phyloP scores from a whole-genome alignment of 148 eudicot genomes.

The Gaultheria prostrata region DNA sequence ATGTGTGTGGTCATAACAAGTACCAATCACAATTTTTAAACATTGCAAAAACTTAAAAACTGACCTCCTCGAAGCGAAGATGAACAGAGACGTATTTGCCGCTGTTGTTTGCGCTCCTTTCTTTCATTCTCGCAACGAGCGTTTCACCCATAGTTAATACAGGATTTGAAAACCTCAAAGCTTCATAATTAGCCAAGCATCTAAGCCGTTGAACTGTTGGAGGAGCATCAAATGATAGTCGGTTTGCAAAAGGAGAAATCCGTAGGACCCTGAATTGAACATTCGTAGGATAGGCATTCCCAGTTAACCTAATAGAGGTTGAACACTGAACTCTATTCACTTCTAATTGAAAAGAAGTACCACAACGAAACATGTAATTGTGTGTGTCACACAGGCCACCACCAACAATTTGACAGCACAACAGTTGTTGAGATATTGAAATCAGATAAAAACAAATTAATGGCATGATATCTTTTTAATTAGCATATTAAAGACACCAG shows the following conservation, averaged over 20 bases:
- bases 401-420: background rate
- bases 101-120: conserved; percentile 65
- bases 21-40: conserved; percentile 4
- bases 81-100: conserved; percentile 97
- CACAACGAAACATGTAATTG: background rate
- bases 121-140: conserved; percentile 85
- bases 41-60: conserved; percentile 29
- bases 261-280: conserved; percentile 65
- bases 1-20: background rate
- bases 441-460: background rate
- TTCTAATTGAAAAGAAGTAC: background rate
- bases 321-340: background rate
- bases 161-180: conserved; percentile 82
- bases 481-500: background rate
- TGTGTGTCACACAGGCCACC: background rate
- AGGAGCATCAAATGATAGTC: conserved; percentile 93
- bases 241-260: conserved; percentile 98
- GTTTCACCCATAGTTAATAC: conserved; percentile 65
- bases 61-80: conserved; percentile 99
- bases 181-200: conserved; percentile 93
- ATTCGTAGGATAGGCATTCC: background rate
- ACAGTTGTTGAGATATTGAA: background rate
- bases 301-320: conserved; percentile 3
- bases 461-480: background rate
- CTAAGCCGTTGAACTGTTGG: conserved; percentile 85